Conservation (phyloP, 2,329 filamentous ascomycete genomes). For the Sphaerulina vaccinii region DNA sequence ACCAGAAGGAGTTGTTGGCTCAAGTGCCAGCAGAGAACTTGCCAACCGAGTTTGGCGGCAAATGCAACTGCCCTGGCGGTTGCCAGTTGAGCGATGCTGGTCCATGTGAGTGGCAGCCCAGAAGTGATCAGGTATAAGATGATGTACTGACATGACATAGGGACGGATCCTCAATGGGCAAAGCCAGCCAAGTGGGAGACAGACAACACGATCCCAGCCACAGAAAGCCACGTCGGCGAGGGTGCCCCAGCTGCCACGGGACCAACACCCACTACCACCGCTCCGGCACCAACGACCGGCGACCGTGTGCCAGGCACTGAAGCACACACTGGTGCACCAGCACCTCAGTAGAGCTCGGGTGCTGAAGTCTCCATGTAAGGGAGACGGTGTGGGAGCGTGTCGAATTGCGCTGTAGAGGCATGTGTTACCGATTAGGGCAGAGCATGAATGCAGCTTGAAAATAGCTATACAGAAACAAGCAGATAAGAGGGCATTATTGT, state of each 20-base stretch:
- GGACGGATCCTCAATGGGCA: slow-evolving; percentile 67
- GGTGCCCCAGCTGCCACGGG: slow-evolving; percentile 27
- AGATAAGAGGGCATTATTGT: slow-evolving; percentile 1
- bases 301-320: slow-evolving; percentile 11
- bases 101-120: slow-evolving; percentile 60
- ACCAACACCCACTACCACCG: slow-evolving; percentile 24
- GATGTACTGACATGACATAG: slow-evolving; percentile 23
- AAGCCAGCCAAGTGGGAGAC: slow-evolving; percentile 54
- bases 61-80: slow-evolving; percentile 76
- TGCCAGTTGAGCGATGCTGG: slow-evolving; percentile 86
- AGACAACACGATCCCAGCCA: slow-evolving; percentile 35
- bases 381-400: not conserved
- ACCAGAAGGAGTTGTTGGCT: slow-evolving; percentile 77
- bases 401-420: not conserved
- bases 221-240: slow-evolving; percentile 34
- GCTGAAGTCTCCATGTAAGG: not conserved
- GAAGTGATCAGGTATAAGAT: not conserved
- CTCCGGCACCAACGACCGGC: slow-evolving; percentile 19
- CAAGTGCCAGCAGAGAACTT: slow-evolving; percentile 91
- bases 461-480: slow-evolving; percentile 6
- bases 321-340: slow-evolving; percentile 9
- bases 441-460: not conserved
- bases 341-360: slow-evolving; percentile 2
- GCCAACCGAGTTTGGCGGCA: slow-evolving; percentile 80
- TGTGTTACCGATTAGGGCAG: not conserved